Evolutionary conservation across 768 basidiomycete genomes (phyloP).

Genomic region (Russula sp.): DNA sequence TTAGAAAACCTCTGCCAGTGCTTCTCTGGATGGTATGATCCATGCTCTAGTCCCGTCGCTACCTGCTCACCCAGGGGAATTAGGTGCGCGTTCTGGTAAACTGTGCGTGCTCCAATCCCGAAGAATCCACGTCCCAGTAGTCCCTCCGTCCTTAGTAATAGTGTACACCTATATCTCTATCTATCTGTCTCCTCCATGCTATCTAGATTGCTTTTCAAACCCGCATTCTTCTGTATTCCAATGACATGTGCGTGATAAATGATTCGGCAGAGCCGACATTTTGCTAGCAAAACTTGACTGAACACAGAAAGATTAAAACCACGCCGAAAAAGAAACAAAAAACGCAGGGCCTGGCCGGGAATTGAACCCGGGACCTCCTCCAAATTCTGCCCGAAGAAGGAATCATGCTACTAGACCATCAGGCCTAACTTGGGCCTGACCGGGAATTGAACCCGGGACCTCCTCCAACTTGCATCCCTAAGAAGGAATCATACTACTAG

Average conservation of each 20-base stretch:
- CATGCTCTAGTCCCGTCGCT: neutral
- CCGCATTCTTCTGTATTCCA: constrained; percentile 2
- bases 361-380: constrained; percentile 89
- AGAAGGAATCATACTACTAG: constrained; percentile 25
- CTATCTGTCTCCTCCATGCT: constrained; percentile 12
- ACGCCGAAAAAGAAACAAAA: neutral
- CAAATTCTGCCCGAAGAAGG: constrained; percentile 31
- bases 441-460: constrained; percentile 88
- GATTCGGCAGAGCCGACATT: neutral
- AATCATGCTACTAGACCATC: constrained; percentile 24
- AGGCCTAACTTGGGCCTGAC: constrained; percentile 47
- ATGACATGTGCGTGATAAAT: neutral
- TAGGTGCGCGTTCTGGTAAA: constrained; percentile 41
- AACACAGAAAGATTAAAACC: neutral
- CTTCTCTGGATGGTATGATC: constrained; percentile 82
- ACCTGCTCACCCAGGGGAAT: neutral
- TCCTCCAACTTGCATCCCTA: constrained; percentile 47
- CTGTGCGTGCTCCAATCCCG: neutral
- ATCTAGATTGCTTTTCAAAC: constrained; percentile 9
- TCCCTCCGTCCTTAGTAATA: neutral
- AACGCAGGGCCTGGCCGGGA: constrained; percentile 63
- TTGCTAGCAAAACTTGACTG: no score
- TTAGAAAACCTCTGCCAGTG: constrained; percentile 95
- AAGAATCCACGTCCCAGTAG: neutral
- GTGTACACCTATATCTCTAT: constrained; percentile 4